Evolutionary conservation across 768 basidiomycete genomes (phyloP).

Genomic region (Suillus occidentalis): DNA sequence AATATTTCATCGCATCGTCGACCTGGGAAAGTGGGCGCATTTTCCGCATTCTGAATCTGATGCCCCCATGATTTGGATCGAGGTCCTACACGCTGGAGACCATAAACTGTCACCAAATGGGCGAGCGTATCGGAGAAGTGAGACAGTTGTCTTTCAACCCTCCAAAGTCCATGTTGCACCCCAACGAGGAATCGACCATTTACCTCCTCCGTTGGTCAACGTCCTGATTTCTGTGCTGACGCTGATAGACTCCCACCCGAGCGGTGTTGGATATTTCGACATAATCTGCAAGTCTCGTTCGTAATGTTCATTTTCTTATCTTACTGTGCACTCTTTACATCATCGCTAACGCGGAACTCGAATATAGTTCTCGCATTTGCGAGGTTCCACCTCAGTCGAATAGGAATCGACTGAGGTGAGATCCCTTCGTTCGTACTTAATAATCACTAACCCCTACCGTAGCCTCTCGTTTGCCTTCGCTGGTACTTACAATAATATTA

Average conservation of each 20-base stretch:
- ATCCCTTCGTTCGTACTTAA: too few relatives aligned
- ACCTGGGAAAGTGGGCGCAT: constrained; percentile 33
- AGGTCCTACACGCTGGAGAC: constrained; percentile 12
- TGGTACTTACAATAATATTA: too few relatives aligned
- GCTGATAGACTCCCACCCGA: constrained; percentile 17
- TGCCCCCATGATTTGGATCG: constrained; percentile 24
- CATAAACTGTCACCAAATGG: constrained; percentile 11
- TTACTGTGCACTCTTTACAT: too few relatives aligned
- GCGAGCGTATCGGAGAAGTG: constrained; percentile 16
- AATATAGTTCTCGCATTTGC: too few relatives aligned
- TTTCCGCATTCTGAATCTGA: constrained; percentile 24
- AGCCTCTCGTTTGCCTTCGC: too few relatives aligned
- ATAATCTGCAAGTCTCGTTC: too few relatives aligned
- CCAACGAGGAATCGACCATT: constrained; percentile 1
- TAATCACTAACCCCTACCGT: too few relatives aligned
- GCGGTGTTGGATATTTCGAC: neutral
- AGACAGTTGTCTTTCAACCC: too few relatives aligned
- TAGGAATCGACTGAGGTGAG: too few relatives aligned
- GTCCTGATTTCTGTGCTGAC: constrained; percentile 19
- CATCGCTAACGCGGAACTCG: too few relatives aligned
- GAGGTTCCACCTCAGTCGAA: too few relatives aligned
- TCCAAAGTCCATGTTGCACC: neutral
- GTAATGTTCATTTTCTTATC: too few relatives aligned
- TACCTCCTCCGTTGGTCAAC: constrained; percentile 12
- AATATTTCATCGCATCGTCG: constrained; percentile 44